Evolutionary conservation across 1,139 yeast genomes (phyloP).

Genomic region (Debaryomyces psychrophilus): DNA sequence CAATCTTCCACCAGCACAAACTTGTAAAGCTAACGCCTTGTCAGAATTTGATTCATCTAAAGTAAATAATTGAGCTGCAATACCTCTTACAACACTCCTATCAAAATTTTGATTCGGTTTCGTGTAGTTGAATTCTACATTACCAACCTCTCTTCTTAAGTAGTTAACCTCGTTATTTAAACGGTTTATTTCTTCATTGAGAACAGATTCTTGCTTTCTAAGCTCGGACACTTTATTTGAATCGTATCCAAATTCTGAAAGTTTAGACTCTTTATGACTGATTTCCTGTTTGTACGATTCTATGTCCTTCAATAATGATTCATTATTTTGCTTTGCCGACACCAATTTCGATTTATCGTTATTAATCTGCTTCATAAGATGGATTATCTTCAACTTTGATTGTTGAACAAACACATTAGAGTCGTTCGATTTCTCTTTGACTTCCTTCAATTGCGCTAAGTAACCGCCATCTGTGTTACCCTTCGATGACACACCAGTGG

Average conservation of each 20-base stretch:
- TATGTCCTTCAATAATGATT: conserved; percentile 45
- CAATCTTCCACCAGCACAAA: conserved; percentile 90
- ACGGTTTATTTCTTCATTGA: conserved; percentile 32
- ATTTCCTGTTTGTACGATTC: conserved; percentile 45
- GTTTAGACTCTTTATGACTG: conserved; percentile 41
- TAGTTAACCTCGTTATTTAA: conserved; percentile 56
- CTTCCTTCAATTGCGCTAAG: conserved; percentile 68
- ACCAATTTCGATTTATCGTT: conserved; percentile 55
- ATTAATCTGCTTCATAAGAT: conserved; percentile 56
- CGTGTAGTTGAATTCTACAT: conserved; percentile 74
- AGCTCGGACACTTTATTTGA: conserved; percentile 50
- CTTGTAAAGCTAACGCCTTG: conserved; percentile 84
- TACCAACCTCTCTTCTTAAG: conserved; percentile 66
- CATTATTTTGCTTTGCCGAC: conserved; percentile 59
- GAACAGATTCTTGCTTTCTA: conserved; percentile 42
- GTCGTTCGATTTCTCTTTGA: conserved; percentile 58
- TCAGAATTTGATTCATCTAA: conserved; percentile 59
- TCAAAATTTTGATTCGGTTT: conserved; percentile 67
- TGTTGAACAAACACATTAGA: conserved; percentile 63
- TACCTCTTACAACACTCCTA: conserved; percentile 72
- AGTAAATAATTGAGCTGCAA: conserved; percentile 83
- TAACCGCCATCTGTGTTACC: conserved; percentile 83
- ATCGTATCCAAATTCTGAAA: conserved; percentile 64
- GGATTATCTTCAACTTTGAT: conserved; percentile 59
- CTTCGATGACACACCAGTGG: conserved; percentile 88